A percentile compares a stretch with the other conserved stretches of the same genome.
These are phyloP conservation scores for Malus sylvestris DNA, from an alignment of 306 rosid genomes.

Conservation along the genomic window DNA sequence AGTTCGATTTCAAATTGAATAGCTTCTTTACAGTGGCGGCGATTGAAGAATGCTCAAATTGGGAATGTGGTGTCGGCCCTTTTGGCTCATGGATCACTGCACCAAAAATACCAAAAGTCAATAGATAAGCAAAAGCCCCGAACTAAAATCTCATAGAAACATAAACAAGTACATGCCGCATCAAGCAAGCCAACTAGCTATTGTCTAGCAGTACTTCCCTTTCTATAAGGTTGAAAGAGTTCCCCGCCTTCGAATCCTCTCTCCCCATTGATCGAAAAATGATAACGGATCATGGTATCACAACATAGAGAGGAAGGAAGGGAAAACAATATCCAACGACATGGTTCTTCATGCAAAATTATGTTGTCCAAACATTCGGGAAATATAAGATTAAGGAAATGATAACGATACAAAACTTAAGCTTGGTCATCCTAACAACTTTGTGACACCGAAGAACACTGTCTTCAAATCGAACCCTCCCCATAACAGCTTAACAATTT, in stretches of 20 bases:
- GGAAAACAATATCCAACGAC: not conserved
- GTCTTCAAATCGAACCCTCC: not conserved
- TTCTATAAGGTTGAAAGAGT: too few species aligned
- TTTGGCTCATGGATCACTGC: constrained; percentile 77
- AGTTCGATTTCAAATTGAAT: constrained; percentile 87
- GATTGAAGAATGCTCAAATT: constrained; percentile 81
- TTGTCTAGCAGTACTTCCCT: too few species aligned
- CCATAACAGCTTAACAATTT: not conserved
- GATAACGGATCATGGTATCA: not conserved
- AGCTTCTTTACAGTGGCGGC: constrained; percentile 92
- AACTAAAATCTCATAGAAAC: not conserved
- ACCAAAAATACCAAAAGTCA: constrained; percentile 7
- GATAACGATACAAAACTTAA: not conserved
- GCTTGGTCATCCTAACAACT: not conserved
- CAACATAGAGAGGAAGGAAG: not conserved
- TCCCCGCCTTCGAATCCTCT: too few species aligned
- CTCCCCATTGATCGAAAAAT: not conserved
- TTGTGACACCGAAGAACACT: not conserved
- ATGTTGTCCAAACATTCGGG: not conserved
- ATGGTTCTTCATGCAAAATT: not conserved
- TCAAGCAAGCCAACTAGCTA: too few species aligned
- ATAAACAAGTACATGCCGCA: not conserved
- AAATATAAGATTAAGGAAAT: not conserved
- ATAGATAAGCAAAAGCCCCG: not conserved
- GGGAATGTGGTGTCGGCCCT: constrained; percentile 77